phyloP scores from a whole-genome alignment of 2,329 filamentous ascomycete species.

The Fonsecaea monophora region DNA sequence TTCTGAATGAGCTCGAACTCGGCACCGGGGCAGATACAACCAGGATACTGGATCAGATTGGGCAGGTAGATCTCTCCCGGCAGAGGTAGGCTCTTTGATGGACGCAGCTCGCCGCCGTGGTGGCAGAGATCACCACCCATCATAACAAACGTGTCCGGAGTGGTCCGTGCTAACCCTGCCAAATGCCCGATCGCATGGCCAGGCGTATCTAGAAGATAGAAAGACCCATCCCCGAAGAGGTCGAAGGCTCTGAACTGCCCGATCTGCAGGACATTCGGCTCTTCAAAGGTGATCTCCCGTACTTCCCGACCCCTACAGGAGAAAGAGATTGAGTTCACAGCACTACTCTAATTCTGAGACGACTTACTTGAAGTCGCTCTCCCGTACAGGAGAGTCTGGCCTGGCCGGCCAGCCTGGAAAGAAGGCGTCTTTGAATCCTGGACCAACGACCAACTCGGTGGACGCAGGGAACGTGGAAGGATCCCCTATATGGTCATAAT shows the following conservation, averaged over 20 bases:
- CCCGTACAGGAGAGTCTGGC: slow-evolving; percentile 45
- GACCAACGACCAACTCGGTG: slow-evolving; percentile 60
- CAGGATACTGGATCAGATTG: not conserved
- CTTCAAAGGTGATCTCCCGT: slow-evolving; percentile 36
- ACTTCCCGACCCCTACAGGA: slow-evolving; percentile 43
- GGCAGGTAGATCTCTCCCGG: slow-evolving; percentile 7
- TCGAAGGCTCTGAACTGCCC: slow-evolving; percentile 51
- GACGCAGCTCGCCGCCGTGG: slow-evolving; percentile 46
- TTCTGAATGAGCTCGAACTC: slow-evolving; percentile 38
- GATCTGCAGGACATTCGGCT: slow-evolving; percentile 40
- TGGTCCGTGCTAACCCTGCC: slow-evolving; percentile 57
- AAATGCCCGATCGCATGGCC: slow-evolving; percentile 58
- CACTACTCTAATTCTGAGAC: not conserved
- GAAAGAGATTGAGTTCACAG: slow-evolving; percentile 32
- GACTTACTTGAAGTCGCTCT: slow-evolving; percentile 45
- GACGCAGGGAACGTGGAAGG: slow-evolving; percentile 53
- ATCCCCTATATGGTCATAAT: slow-evolving; percentile 60
- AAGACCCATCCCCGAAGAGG: slow-evolving; percentile 48
- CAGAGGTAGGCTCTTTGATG: slow-evolving; percentile 30
- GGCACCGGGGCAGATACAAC: slow-evolving; percentile 38
- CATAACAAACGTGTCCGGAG: slow-evolving; percentile 52
- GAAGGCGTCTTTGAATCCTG: slow-evolving; percentile 56
- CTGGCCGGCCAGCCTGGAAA: slow-evolving; percentile 57
- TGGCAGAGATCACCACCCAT: slow-evolving; percentile 60
- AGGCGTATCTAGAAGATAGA: slow-evolving; percentile 54